These are phyloP conservation scores for Chaetomium strumarium DNA, from an alignment of 2,329 filamentous ascomycete genomes.

Conservation along the genomic window DNA sequence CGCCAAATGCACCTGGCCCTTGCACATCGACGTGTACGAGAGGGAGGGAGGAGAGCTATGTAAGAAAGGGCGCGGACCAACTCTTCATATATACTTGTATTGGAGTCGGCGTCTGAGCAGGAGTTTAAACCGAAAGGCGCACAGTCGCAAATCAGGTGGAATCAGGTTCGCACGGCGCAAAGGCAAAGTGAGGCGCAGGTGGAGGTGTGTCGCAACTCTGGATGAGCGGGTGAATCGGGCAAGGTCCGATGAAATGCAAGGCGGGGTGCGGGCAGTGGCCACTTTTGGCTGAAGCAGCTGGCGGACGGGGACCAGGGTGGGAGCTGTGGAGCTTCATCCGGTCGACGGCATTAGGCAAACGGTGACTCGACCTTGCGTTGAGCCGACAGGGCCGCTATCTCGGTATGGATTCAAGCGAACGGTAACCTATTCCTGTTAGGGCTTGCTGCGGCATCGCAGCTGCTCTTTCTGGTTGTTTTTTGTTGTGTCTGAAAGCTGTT, in stretches of 20 bases:
- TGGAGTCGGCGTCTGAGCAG: neutral
- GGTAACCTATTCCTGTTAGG: constrained; percentile 2
- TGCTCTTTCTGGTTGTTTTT: constrained; percentile 9
- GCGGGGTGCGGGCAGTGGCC: constrained; percentile 12
- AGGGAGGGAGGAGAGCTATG: constrained; percentile 4
- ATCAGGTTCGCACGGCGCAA: constrained; percentile 6
- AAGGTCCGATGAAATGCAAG: constrained; percentile 9
- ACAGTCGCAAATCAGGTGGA: constrained; percentile 7
- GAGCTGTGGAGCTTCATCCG: constrained; percentile 8
- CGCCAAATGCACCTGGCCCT: neutral
- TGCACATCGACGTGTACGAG: constrained; percentile 1
- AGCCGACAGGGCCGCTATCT: neutral
- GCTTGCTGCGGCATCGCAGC: constrained; percentile 13
- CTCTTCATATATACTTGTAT: constrained; percentile 19
- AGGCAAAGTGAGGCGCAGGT: constrained; percentile 26
- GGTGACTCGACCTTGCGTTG: constrained; percentile 18
- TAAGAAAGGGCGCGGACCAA: constrained; percentile 15
- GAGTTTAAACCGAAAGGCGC: constrained; percentile 15
- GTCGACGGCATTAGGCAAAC: constrained; percentile 7
- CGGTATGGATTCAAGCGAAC: neutral
- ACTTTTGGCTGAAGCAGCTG: constrained; percentile 1
- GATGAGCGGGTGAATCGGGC: constrained; percentile 7
- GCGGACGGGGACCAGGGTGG: neutral
- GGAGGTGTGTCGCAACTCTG: constrained; percentile 1
- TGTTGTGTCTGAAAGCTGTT: constrained; percentile 14